These are phyloP conservation scores for Blastocrithidia nonstop DNA, from an alignment of 208 protist genomes.

Conservation along the genomic window DNA sequence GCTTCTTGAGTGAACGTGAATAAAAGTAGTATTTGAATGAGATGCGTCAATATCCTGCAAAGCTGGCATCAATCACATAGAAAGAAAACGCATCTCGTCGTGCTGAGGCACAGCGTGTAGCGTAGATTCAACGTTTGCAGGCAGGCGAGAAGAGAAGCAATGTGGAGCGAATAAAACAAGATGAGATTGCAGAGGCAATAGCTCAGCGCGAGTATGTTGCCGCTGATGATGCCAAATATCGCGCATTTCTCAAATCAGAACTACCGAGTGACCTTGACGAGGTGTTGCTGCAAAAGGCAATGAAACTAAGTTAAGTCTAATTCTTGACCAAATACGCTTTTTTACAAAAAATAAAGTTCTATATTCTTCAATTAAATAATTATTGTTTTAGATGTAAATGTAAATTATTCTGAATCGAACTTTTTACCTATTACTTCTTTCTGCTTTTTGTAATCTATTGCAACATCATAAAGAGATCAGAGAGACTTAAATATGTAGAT, in stretches of 20 bases:
- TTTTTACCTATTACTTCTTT: too few species aligned
- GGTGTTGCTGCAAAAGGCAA: conserved; percentile 24
- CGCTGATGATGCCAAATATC: conserved; percentile 36
- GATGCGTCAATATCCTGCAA: conserved; percentile 38
- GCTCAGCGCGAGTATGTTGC: conserved; percentile 14
- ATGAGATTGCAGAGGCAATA: conserved; percentile 15
- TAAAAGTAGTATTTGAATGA: conserved; percentile 36
- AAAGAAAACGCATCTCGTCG: conserved; percentile 14
- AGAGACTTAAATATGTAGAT: too few species aligned
- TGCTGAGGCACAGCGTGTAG: conserved; percentile 18
- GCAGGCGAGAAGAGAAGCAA: conserved; percentile 50
- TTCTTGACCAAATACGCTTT: too few species aligned
- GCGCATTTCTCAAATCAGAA: conserved; percentile 39
- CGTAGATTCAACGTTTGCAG: conserved; percentile 41
- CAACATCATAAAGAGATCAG: too few species aligned
- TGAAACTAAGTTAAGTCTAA: conserved; percentile 9
- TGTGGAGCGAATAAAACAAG: conserved; percentile 14
- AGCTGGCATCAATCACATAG: conserved; percentile 21
- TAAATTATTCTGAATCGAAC: too few species aligned
- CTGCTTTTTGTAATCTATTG: too few species aligned
- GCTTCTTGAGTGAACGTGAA: conserved; percentile 48
- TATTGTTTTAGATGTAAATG: too few species aligned
- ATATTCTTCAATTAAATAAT: too few species aligned
- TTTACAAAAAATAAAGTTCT: too few species aligned
- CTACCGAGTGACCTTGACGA: conserved; percentile 46